A percentile compares a stretch with the other conserved stretches of the same genome.
Evolutionary conservation across 768 basidiomycete species (phyloP).

Genomic region (Suillus fuscotomentosus): DNA sequence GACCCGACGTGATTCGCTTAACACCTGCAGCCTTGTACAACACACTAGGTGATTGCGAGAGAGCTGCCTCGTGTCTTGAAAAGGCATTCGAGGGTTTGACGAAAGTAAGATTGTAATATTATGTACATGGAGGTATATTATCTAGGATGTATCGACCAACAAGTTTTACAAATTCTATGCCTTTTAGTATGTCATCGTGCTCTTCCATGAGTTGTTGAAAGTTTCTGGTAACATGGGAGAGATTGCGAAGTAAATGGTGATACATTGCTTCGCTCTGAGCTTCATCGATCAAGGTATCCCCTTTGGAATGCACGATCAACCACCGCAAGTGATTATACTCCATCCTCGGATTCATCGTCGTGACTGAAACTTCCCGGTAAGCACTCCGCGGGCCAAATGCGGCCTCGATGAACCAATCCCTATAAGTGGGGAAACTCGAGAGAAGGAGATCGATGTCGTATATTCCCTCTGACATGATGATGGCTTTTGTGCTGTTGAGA

Average conservation of each 20-base stretch:
- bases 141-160: conserved; percentile 40
- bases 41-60: conserved; percentile 72
- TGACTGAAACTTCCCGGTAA: conserved; percentile 49
- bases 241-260: conserved; percentile 41
- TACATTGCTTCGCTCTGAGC: conserved; percentile 63
- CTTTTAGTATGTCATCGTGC: conserved; percentile 53
- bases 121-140: neutral
- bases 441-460: conserved; percentile 72
- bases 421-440: conserved; percentile 63
- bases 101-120: neutral
- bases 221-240: conserved; percentile 29
- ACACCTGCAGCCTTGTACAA: conserved; percentile 89
- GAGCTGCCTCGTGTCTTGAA: conserved; percentile 65
- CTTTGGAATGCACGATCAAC: conserved; percentile 74
- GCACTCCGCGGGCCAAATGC: conserved; percentile 54
- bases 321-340: conserved; percentile 45
- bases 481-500: conserved; percentile 49
- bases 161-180: conserved; percentile 44
- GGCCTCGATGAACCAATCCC: conserved; percentile 63
- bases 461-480: conserved; percentile 74
- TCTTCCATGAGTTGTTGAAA: conserved; percentile 43
- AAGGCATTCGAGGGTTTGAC: conserved; percentile 42
- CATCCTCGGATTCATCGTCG: conserved; percentile 38
- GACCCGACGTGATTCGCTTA: conserved; percentile 89
- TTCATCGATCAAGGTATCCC: conserved; percentile 65